These are phyloP conservation scores for Sporothrix schenckii DNA, from an alignment of 2,329 filamentous ascomycete genomes.

Conservation along the genomic window DNA sequence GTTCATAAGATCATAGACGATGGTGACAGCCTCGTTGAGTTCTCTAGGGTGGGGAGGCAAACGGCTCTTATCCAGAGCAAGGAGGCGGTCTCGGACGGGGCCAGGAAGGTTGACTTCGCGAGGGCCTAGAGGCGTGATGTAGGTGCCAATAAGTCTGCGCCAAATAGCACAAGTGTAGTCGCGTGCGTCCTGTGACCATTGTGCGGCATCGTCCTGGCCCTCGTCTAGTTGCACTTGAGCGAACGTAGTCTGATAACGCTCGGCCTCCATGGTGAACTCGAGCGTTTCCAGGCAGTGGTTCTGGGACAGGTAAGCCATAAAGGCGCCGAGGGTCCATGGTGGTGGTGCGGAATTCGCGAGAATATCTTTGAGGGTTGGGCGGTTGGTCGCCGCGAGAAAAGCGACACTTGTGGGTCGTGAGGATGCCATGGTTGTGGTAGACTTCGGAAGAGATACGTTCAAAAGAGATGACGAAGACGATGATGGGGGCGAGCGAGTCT, in stretches of 20 bases:
- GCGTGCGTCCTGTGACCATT: constrained; percentile 49
- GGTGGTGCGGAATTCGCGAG: constrained; percentile 81
- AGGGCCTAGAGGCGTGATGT: constrained; percentile 82
- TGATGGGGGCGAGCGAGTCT: constrained; percentile 25
- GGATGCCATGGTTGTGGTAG: constrained; percentile 47
- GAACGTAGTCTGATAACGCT: constrained; percentile 72
- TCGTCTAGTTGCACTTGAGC: constrained; percentile 49
- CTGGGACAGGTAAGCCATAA: constrained; percentile 94
- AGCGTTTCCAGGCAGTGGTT: constrained; percentile 96
- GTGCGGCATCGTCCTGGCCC: constrained; percentile 39
- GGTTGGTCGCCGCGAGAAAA: constrained; percentile 49
- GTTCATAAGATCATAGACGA: constrained; percentile 96
- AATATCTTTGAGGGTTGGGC: constrained; percentile 81
- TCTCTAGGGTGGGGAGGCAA: constrained; percentile 72
- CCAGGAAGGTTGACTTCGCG: constrained; percentile 90
- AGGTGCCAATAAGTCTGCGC: constrained; percentile 85
- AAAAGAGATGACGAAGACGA: constrained; percentile 24
- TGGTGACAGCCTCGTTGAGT: constrained; percentile 79
- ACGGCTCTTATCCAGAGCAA: constrained; percentile 62
- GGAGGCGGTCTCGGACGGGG: constrained; percentile 77
- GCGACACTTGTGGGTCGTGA: constrained; percentile 56
- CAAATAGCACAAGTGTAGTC: constrained; percentile 79
- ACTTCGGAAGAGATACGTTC: not conserved
- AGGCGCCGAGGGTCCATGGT: constrained; percentile 88
- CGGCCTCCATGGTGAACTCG: constrained; percentile 94